These are phyloP conservation scores for Fusarium verticillioides DNA, from an alignment of 2,329 filamentous ascomycete species.

Conservation along the genomic window DNA sequence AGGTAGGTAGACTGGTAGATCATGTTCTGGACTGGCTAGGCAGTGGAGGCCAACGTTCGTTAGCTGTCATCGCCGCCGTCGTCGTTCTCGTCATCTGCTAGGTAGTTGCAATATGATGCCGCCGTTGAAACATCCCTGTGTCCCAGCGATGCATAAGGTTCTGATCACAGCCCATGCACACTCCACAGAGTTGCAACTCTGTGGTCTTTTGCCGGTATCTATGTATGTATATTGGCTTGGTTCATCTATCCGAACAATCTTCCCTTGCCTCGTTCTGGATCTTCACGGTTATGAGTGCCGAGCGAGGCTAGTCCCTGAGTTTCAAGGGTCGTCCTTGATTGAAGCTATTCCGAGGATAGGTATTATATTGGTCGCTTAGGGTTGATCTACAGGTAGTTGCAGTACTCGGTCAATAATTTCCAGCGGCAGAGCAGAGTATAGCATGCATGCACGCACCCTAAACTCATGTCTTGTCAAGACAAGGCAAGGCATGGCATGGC, in stretches of 20 bases:
- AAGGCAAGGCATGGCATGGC: conserved; percentile 1
- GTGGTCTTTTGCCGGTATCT: background rate
- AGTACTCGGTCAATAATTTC: background rate
- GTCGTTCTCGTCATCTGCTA: background rate
- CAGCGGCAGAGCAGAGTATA: background rate
- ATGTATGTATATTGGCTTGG: background rate
- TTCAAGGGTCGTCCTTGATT: conserved; percentile 1
- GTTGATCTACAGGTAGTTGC: conserved; percentile 12
- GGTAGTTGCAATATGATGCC: background rate
- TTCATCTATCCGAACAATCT: conserved; percentile 4
- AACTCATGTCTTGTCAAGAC: conserved; percentile 8
- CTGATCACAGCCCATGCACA: conserved; percentile 29
- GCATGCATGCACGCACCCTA: background rate
- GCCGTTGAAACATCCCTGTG: conserved; percentile 21
- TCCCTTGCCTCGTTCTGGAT: background rate
- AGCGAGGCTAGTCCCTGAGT: conserved; percentile 4
- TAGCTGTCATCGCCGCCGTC: background rate
- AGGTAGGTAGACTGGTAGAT: background rate
- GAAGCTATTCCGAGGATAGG: conserved; percentile 2
- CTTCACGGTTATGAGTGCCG: conserved; percentile 1
- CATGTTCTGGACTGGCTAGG: background rate
- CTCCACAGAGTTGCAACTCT: conserved; percentile 27
- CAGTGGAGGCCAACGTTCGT: background rate
- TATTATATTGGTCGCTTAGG: background rate
- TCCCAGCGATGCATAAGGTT: conserved; percentile 29